Evolutionary conservation across 2,329 filamentous ascomycete species (phyloP), one percentile per base, ranked within the genome.

Genomic region (Xylariaceae sp.): DNA sequence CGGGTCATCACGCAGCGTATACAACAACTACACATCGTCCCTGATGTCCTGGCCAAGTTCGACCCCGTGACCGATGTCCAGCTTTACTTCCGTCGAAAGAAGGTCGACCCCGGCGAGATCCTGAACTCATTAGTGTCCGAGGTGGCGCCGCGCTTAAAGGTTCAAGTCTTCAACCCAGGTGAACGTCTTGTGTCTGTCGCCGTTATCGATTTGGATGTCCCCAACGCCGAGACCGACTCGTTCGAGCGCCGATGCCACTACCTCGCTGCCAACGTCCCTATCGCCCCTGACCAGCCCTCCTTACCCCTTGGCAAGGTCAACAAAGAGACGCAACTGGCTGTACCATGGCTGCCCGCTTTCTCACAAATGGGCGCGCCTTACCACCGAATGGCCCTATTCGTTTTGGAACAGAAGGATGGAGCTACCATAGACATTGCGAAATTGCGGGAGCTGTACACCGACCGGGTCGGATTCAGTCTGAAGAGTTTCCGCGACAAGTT

Each of bases 331-430:
- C 86, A 94, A 73, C 80, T 94, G 53, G 84, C 90, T 58, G 77
- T 86, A 2, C 87, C 91, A 1, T 99, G 93, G 90, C 78, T 92
- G 23, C 88, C 93, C 0, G 88, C 94, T 1, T 90, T 89, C 71
- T 87, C 91, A 0, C 89, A 96, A 72, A 96, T 94, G 78, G 94
- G 94, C 59, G 84, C 88, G 1, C 90, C 90, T 1, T 97, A 97
- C 77, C 94, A 97, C 75, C 89, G 94, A 55, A 80, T 97, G 57
- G 87, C 88, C 52, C 77, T 97, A 61, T 88, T 94, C 72, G 78
- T 99, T 18, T 79, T 97, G 53, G 85, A 96, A 77, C 94, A 99
- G 75, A 78, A 82, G 55, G 77, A 85, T 56, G 84, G 82, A 56
- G 69, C 81, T 63, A 76, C 74, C 2, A 71, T 92, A 64, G 84